Evolutionary conservation across 1,284 basidiomycete species (phyloP).

Genomic region (Ganoderma boninense): DNA sequence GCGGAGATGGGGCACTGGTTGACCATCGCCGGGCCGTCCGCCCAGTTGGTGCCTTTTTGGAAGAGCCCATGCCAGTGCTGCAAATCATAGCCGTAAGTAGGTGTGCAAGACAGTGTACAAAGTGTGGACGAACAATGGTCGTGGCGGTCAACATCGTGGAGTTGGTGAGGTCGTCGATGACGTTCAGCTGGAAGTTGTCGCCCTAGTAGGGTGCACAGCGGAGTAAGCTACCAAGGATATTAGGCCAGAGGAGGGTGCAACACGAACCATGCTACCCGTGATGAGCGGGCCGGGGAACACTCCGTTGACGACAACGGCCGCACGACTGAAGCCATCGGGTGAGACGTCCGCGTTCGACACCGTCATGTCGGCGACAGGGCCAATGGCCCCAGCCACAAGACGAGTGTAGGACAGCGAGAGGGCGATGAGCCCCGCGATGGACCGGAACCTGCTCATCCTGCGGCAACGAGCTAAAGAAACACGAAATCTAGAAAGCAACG

Average conservation of each 20-base stretch:
- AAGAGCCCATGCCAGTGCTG: constrained; percentile 51
- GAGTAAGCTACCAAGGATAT: not conserved
- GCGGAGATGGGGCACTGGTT: constrained; percentile 62
- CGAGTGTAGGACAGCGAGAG: constrained; percentile 11
- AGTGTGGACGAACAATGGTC: constrained; percentile 41
- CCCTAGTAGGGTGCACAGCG: constrained; percentile 35
- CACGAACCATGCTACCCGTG: constrained; percentile 33
- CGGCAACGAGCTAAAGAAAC: not conserved
- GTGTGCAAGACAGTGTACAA: not conserved
- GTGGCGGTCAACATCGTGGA: constrained; percentile 44
- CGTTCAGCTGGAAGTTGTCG: constrained; percentile 44
- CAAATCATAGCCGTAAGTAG: not conserved
- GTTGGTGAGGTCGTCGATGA: constrained; percentile 44
- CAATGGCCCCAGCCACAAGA: constrained; percentile 23
- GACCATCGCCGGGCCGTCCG: constrained; percentile 47
- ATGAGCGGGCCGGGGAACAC: constrained; percentile 39
- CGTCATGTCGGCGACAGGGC: constrained; percentile 28
- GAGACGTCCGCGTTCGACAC: constrained; percentile 31
- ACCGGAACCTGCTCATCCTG: constrained; percentile 4
- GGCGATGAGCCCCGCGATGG: constrained; percentile 10
- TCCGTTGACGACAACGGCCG: constrained; percentile 35
- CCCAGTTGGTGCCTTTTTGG: constrained; percentile 44
- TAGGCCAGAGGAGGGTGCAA: not conserved
- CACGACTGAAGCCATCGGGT: constrained; percentile 34
- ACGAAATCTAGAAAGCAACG: not conserved